Evolutionary conservation across 345 rosid species (phyloP), one percentile per base, ranked within the genome.

Genomic region (Capsella bursapastoris): DNA sequence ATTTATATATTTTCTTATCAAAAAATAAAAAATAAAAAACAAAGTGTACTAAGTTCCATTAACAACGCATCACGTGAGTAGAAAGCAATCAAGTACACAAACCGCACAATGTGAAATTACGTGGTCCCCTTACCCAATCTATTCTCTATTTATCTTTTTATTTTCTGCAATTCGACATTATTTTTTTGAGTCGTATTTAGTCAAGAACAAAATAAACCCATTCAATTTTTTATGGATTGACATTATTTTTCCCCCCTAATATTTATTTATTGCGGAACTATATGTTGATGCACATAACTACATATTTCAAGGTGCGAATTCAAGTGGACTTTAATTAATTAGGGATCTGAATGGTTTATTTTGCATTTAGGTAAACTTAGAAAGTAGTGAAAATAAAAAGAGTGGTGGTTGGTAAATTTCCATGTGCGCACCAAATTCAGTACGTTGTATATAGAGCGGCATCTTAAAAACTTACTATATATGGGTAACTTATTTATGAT

Each of bases 31-130:
- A 16, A 16, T 16, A 16, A 16, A 16, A 16, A 16, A 16, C 18
- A 16, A 16, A 16, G 18, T 22, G 25, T 34, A 6, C 7, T 34
- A 31, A 74, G 18, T 13, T 15, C 22, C 50, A 53, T 61, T 53
- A 37, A 69, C 65, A 62, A 64, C 80, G 53, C 61, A 70, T 77
- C 80, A 77, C 76, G 80, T 77, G 80, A 77, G 62, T 64, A 64
- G 72, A 57, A 70, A 76, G 66, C 75, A 56, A 63, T 57, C 60
- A 70, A 70, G 66, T 62, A 35, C 40, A 48, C 55, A 56, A 70
- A 70, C 80, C 38, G 18, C 47, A 40, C 38, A 13, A 57, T 48
- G 48, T 40, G 57, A 64, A 70, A 5, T 63, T 64, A 70, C 62
- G 22, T 77, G 71, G 80, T 15, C 72, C 66, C 71, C 55, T 48